Evolutionary conservation across 495 filamentous ascomycete genomes (phyloP).

Genomic region (Pyrenopolyporus hunteri): DNA sequence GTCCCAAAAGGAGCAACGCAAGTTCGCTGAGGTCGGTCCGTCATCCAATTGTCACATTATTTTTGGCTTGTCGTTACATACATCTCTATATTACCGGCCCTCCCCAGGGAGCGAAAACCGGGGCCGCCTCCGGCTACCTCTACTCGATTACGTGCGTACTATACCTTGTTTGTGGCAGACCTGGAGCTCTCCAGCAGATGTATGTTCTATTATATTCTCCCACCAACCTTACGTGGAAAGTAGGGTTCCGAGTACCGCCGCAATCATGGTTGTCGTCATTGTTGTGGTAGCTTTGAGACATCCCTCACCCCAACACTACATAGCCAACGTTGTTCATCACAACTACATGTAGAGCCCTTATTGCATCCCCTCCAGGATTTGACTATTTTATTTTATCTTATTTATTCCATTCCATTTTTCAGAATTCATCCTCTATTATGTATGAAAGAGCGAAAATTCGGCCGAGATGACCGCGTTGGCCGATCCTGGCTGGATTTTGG

Average conservation of each 20-base stretch:
- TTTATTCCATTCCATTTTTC: background rate
- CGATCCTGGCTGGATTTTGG: constrained; percentile 1
- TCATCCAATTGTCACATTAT: constrained; percentile 9
- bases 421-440: background rate
- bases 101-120: constrained; percentile 14
- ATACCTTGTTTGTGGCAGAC: background rate
- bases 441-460: constrained; percentile 13
- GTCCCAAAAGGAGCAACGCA: constrained; percentile 5
- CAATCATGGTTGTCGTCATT: no score
- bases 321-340: background rate
- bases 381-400: no score
- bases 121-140: constrained; percentile 10
- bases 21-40: constrained; percentile 1
- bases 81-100: background rate
- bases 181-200: constrained; percentile 5
- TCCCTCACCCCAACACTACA: no score
- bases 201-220: background rate
- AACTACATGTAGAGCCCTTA: background rate
- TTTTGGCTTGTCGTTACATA: constrained; percentile 9
- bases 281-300: background rate
- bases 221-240: no score
- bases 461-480: constrained; percentile 15
- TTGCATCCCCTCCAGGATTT: no score
- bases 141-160: constrained; percentile 28
- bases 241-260: no score